phyloP scores from a whole-genome alignment of 306 rosid species.

The Cajanus cajan region DNA sequence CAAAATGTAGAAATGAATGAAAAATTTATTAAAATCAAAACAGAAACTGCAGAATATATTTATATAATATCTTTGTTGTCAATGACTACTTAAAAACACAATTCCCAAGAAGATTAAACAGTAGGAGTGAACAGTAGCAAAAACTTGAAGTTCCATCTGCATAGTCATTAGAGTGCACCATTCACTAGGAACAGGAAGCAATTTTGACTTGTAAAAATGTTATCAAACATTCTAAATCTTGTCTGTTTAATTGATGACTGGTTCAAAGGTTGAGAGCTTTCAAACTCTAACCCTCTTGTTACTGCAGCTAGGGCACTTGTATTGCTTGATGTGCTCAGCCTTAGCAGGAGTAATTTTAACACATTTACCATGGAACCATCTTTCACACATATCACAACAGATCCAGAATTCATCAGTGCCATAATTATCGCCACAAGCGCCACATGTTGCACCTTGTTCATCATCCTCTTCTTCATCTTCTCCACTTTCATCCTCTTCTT shows the following conservation, averaged over 20 bases:
- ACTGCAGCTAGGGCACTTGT: conserved; percentile 94
- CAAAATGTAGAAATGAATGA: conserved; percentile 22
- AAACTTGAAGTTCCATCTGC: conserved; percentile 72
- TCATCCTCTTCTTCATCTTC: conserved; percentile 93
- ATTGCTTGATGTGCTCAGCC: conserved; percentile 96
- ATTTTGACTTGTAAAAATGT: conserved; percentile 50
- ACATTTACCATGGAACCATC: conserved; percentile 94
- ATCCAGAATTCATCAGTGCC: conserved; percentile 91
- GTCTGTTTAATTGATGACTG: conserved; percentile 35
- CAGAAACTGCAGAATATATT: conserved; percentile 37
- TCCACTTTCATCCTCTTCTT: conserved; percentile 94
- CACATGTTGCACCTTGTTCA: conserved; percentile 91
- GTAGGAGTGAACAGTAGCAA: conserved; percentile 56
- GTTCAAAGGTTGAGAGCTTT: conserved; percentile 44
- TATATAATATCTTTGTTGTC: conserved; percentile 45
- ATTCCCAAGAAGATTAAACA: conserved; percentile 50
- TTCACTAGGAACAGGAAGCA: conserved; percentile 55
- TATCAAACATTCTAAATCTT: conserved; percentile 48
- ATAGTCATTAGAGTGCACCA: conserved; percentile 63
- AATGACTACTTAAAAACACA: conserved; percentile 62
- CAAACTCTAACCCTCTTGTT: conserved; percentile 81
- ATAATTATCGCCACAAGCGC: conserved; percentile 87
- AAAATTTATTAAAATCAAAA: conserved; percentile 31
- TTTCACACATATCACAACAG: conserved; percentile 86
- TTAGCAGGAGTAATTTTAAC: conserved; percentile 91